A percentile compares a stretch with the other conserved stretches of the same genome.
Evolutionary conservation across 164 flowering plant species (phyloP).

Genomic region (Berberis thunbergii): DNA sequence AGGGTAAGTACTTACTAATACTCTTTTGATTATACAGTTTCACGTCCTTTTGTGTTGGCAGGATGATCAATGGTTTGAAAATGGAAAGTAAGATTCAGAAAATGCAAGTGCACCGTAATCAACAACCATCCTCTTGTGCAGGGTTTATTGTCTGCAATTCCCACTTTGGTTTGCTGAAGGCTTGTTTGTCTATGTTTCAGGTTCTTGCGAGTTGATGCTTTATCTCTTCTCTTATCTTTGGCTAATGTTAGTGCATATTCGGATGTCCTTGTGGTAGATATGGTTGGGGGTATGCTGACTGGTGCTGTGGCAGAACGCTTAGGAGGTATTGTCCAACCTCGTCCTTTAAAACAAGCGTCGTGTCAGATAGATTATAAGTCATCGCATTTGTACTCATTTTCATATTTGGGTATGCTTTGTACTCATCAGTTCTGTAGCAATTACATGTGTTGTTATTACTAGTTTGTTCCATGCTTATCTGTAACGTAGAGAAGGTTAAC

Average conservation of each 20-base stretch:
- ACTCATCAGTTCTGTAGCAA: too few relatives aligned
- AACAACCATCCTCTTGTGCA: background rate
- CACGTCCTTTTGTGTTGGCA: background rate
- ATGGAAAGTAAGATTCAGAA: background rate
- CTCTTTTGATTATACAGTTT: background rate
- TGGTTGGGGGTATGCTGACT: slow-evolving; percentile 81
- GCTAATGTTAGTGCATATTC: slow-evolving; percentile 73
- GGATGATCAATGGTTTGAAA: background rate
- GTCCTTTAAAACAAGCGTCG: background rate
- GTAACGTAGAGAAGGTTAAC: too few relatives aligned
- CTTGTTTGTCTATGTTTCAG: slow-evolving; percentile 29
- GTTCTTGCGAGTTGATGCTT: slow-evolving; percentile 72
- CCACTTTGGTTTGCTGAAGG: background rate
- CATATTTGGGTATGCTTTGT: too few relatives aligned
- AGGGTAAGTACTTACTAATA: slow-evolving; percentile 41
- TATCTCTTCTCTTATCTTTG: slow-evolving; percentile 79
- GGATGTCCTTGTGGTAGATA: slow-evolving; percentile 82
- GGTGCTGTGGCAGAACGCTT: slow-evolving; percentile 96
- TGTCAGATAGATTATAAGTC: background rate
- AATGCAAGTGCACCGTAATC: background rate
- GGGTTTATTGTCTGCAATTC: background rate
- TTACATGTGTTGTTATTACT: too few relatives aligned
- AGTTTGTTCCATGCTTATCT: too few relatives aligned
- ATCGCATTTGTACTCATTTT: too few relatives aligned
- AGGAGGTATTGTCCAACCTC: slow-evolving; percentile 51